Base-by-base conservation (phyloP, 2,329 filamentous ascomycete genomes). In the Tolypocladium nubicola region DNA sequence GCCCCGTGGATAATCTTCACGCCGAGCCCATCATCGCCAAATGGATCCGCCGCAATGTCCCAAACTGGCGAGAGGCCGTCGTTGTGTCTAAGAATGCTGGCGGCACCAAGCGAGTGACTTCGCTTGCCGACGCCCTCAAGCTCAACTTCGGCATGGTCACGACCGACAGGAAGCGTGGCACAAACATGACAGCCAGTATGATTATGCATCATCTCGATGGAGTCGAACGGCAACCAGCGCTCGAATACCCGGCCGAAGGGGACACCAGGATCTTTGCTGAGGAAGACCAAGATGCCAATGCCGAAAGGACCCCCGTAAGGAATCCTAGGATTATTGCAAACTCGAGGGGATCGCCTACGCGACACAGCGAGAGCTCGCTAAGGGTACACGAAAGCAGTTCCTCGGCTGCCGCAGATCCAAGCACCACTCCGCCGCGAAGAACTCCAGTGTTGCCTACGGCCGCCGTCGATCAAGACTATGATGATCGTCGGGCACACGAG, bases 11-110 rank as follows among this genome's bases (percentile, higher is more conserved):
- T 74, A 97, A 99, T 69, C 85, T 99, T 56, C 90, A 96, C 66
- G 94, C 94, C 55, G 94, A 99, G 72, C 93, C 94, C 19, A 82
- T 97, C 61, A 90, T 99, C 67, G 91, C 93, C 56, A 88, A 90
- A 65, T 99, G 94, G 94, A 96, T 99, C 66, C 87, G 88, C 60
- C 84, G 87, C 71, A 94, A 97, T 68, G 87, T 99, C 43, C 79
- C 84, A 16, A 84, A 88, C 62, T 99, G 94, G 94, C 84, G 80
- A 61, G 87, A 97, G 64, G 91, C 90, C 11, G 94, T 99, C 8
- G 92, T 97, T 19, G 94, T 99, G 26, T 97, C 93, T 69, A 99
- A 99, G 78, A 99, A 99, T 68, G 89, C 94, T 1, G 94, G 94
- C 57, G 94, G 94, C 58, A 97, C 94, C 53, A 99, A 99, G 77